These are phyloP conservation scores for Aspergillus nidulans DNA, from an alignment of 495 filamentous ascomycete genomes.

Conservation along the genomic window DNA sequence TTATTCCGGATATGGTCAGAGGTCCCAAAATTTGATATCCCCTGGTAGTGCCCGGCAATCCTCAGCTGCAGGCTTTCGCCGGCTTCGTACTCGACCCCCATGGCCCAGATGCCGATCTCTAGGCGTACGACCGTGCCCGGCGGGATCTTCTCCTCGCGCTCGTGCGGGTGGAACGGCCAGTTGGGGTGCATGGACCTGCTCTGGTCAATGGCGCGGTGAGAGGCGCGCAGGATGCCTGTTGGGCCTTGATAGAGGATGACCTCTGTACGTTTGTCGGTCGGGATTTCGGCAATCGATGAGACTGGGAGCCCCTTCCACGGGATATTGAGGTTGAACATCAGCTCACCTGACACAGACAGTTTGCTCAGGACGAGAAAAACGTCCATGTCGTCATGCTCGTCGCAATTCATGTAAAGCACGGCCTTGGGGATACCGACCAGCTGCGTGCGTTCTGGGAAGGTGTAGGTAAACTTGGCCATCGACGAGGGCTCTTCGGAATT, in stretches of 20 bases:
- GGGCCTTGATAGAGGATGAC: slow-evolving; percentile 28
- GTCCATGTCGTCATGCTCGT: slow-evolving; percentile 33
- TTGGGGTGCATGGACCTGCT: slow-evolving; percentile 20
- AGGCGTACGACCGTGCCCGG: slow-evolving; percentile 30
- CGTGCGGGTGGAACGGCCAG: slow-evolving; percentile 33
- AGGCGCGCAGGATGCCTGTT: slow-evolving; percentile 32
- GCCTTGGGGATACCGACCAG: slow-evolving; percentile 33
- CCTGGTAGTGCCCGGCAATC: slow-evolving; percentile 11
- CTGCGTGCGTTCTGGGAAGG: slow-evolving; percentile 20
- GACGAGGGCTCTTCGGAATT: slow-evolving; percentile 21
- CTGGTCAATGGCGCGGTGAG: slow-evolving; percentile 25
- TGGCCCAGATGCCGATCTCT: slow-evolving; percentile 31
- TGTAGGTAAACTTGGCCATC: slow-evolving; percentile 26
- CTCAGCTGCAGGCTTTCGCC: slow-evolving; percentile 25
- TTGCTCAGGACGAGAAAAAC: slow-evolving; percentile 38
- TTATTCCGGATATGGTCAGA: slow-evolving; percentile 1
- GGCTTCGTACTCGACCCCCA: slow-evolving; percentile 28
- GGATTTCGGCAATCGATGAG: not conserved
- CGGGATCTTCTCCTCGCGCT: slow-evolving; percentile 25
- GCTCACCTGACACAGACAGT: slow-evolving; percentile 27
- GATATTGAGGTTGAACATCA: slow-evolving; percentile 26
- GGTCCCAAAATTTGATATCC: slow-evolving; percentile 6
- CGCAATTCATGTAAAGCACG: slow-evolving; percentile 36
- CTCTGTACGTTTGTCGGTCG: slow-evolving; percentile 16
- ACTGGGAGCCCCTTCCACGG: slow-evolving; percentile 13